Conservation (phyloP, 1,284 basidiomycete genomes). For the Fomitopsis betulina region DNA sequence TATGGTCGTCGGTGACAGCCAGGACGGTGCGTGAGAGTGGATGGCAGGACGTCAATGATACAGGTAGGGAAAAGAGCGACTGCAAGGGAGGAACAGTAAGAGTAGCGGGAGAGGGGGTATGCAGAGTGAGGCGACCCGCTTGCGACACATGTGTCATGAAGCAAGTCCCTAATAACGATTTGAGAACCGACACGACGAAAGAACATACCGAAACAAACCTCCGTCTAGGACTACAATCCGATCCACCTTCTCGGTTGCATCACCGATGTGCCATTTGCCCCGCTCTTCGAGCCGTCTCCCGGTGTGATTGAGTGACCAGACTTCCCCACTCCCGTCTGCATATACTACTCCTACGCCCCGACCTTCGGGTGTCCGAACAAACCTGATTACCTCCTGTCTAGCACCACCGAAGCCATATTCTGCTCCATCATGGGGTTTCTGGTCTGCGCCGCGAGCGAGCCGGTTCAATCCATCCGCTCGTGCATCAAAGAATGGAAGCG, state of each 20-base stretch:
- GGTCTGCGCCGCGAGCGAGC: slow-evolving; percentile 11
- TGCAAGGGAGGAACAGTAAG: slow-evolving; percentile 48
- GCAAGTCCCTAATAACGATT: not conserved
- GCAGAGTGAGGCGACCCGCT: slow-evolving; percentile 41
- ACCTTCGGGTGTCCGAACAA: slow-evolving; percentile 75
- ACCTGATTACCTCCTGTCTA: slow-evolving; percentile 39
- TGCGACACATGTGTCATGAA: slow-evolving; percentile 43
- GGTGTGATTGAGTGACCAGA: slow-evolving; percentile 49
- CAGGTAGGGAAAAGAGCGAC: slow-evolving; percentile 57
- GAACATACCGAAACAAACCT: slow-evolving; percentile 34
- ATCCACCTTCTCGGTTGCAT: slow-evolving; percentile 36
- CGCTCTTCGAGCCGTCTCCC: slow-evolving; percentile 36
- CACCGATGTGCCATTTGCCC: slow-evolving; percentile 37
- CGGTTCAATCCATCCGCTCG: slow-evolving; percentile 45
- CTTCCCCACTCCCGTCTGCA: slow-evolving; percentile 49
- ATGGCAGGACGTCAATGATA: slow-evolving; percentile 6
- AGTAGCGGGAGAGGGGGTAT: slow-evolving; percentile 40
- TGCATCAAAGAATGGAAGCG: slow-evolving; percentile 57
- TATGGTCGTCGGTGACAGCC: slow-evolving; percentile 19
- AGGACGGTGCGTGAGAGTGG: slow-evolving; percentile 29
- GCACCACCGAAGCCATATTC: slow-evolving; percentile 34
- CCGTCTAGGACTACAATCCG: slow-evolving; percentile 62
- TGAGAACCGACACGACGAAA: not conserved
- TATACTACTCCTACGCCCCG: slow-evolving; percentile 64
- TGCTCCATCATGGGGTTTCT: slow-evolving; percentile 24